Evolutionary conservation across 225 moss, liverwort and hornwort genomes (phyloP).

Genomic region (Polytrichum commune): DNA sequence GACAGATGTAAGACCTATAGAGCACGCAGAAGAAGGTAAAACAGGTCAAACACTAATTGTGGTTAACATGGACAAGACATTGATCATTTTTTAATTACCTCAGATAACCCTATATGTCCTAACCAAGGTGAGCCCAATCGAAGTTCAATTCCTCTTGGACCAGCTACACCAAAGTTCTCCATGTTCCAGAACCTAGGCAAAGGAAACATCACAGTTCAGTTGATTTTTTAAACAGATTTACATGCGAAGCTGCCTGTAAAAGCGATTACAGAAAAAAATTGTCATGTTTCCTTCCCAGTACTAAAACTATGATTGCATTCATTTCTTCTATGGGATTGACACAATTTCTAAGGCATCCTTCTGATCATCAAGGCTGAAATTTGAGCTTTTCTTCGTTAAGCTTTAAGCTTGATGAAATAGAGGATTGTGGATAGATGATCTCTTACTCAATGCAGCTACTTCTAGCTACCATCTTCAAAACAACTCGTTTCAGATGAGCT

Average conservation of each 20-base stretch:
- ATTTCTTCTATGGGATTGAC: too few relatives aligned
- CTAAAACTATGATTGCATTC: too few relatives aligned
- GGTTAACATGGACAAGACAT: slow-evolving; percentile 3
- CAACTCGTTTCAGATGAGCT: slow-evolving; percentile 56
- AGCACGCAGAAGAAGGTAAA: not conserved
- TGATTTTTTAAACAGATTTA: too few relatives aligned
- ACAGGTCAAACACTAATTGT: not conserved
- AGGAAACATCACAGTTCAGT: too few relatives aligned
- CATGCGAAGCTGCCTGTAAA: too few relatives aligned
- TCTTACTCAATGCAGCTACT: slow-evolving; percentile 64
- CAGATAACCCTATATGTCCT: slow-evolving; percentile 70
- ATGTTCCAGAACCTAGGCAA: slow-evolving; percentile 50
- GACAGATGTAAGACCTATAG: too few relatives aligned
- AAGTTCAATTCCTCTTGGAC: slow-evolving; percentile 33
- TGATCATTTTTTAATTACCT: slow-evolving; percentile 27
- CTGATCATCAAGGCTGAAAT: too few relatives aligned
- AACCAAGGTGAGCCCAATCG: slow-evolving; percentile 76
- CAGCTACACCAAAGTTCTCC: slow-evolving; percentile 39
- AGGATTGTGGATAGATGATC: not conserved
- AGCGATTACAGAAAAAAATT: too few relatives aligned
- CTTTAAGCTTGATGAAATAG: too few relatives aligned
- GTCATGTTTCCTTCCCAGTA: too few relatives aligned
- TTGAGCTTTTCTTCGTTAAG: too few relatives aligned
- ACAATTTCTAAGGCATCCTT: too few relatives aligned
- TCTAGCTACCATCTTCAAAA: slow-evolving; percentile 49